These are phyloP conservation scores for Ceratocystis ficicola DNA, from an alignment of 2,329 filamentous ascomycete genomes.

Conservation along the genomic window DNA sequence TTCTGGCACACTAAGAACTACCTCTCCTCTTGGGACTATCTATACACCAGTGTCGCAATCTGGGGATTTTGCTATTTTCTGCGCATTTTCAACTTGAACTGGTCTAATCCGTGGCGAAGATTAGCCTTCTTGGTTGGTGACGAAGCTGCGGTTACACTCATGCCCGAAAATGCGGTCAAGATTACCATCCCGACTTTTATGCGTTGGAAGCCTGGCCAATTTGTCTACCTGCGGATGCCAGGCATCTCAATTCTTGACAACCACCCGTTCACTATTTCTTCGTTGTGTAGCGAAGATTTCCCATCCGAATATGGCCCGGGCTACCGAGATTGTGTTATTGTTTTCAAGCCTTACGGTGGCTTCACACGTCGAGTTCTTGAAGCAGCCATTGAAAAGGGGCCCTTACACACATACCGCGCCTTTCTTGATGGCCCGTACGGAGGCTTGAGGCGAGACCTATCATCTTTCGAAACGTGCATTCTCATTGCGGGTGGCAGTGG, in stretches of 20 bases:
- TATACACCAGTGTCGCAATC: constrained; percentile 68
- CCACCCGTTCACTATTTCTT: constrained; percentile 90
- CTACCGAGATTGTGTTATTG: constrained; percentile 77
- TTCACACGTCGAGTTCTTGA: constrained; percentile 81
- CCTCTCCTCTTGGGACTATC: constrained; percentile 77
- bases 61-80: constrained; percentile 63
- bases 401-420: constrained; percentile 81
- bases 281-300: constrained; percentile 83
- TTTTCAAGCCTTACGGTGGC: constrained; percentile 83
- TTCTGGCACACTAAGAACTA: constrained; percentile 97
- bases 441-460: constrained; percentile 79
- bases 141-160: constrained; percentile 75
- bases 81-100: constrained; percentile 78
- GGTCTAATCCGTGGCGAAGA: constrained; percentile 61
- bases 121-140: constrained; percentile 78
- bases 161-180: constrained; percentile 91
- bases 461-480: constrained; percentile 86
- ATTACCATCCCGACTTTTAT: constrained; percentile 88
- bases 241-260: constrained; percentile 84
- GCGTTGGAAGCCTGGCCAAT: constrained; percentile 87
- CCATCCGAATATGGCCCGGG: constrained; percentile 81
- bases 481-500: constrained; percentile 89
- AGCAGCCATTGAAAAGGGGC: constrained; percentile 70
- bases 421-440: constrained; percentile 93
- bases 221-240: constrained; percentile 88